Evolutionary conservation across 1,139 yeast species (phyloP).

Genomic region (Geotrichum armillariae): DNA sequence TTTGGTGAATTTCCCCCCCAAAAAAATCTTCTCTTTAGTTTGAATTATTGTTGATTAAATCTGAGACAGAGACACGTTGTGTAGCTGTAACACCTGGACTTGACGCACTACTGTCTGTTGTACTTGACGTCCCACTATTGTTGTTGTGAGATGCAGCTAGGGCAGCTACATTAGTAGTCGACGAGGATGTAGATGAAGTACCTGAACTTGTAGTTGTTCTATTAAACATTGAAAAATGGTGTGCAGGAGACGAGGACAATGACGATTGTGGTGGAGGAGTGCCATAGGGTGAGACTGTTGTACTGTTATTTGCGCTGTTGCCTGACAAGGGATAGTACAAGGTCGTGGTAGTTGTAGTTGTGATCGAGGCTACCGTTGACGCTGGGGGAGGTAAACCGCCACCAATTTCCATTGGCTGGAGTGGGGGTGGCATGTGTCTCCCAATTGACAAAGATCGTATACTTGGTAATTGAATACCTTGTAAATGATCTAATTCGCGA

Average conservation of each 20-base stretch:
- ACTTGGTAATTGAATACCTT: constrained; percentile 41
- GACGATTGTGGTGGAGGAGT: constrained; percentile 9
- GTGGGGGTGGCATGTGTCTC: constrained; percentile 39
- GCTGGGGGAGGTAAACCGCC: constrained; percentile 15
- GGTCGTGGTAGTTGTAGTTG: constrained; percentile 6
- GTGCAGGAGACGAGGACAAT: constrained; percentile 6
- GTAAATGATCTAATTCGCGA: constrained; percentile 30
- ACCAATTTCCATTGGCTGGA: constrained; percentile 39
- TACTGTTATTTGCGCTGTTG: not conserved
- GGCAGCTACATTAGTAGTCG: constrained; percentile 10
- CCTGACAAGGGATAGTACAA: not conserved
- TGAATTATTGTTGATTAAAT: constrained; percentile 20
- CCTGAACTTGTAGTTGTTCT: not conserved
- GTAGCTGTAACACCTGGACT: constrained; percentile 13
- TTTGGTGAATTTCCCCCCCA: no score
- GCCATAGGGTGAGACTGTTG: constrained; percentile 4
- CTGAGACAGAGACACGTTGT: constrained; percentile 27
- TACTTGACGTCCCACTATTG: constrained; percentile 11
- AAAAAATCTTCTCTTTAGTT: no score
- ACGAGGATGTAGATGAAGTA: constrained; percentile 7
- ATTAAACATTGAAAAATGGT: constrained; percentile 2
- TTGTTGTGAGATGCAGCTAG: not conserved
- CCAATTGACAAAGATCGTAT: constrained; percentile 41
- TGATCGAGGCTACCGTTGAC: constrained; percentile 6
- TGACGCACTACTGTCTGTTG: constrained; percentile 14